phyloP scores from a whole-genome alignment of 208 protist species.

The Spongospora subterranea region DNA sequence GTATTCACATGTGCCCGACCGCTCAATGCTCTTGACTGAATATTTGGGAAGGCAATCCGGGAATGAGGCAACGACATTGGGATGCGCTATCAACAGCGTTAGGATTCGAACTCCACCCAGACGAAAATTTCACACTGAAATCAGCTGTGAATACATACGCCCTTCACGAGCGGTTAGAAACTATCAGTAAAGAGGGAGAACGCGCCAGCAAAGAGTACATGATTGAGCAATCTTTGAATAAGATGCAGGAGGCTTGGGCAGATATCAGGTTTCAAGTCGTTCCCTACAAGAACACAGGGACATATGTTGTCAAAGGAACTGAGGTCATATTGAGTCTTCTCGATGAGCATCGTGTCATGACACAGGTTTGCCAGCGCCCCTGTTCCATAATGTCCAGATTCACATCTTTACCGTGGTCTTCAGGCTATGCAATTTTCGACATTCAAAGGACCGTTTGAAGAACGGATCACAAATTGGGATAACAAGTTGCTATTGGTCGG shows the following conservation, averaged over 20 bases:
- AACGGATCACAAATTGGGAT: slow-evolving; percentile 81
- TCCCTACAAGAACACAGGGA: slow-evolving; percentile 79
- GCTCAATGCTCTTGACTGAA: not conserved
- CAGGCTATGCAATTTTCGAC: slow-evolving; percentile 73
- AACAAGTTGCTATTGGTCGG: slow-evolving; percentile 82
- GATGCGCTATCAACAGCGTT: slow-evolving; percentile 83
- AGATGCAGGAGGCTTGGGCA: slow-evolving; percentile 79
- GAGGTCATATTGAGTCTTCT: slow-evolving; percentile 88
- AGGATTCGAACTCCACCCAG: slow-evolving; percentile 70
- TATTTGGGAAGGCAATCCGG: slow-evolving; percentile 67
- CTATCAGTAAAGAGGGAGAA: slow-evolving; percentile 87
- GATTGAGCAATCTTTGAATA: slow-evolving; percentile 92
- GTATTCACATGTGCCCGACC: slow-evolving; percentile 70
- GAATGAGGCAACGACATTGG: slow-evolving; percentile 79
- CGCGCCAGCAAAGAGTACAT: slow-evolving; percentile 92
- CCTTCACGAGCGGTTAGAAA: slow-evolving; percentile 83
- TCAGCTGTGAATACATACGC: slow-evolving; percentile 83
- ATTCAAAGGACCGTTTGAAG: slow-evolving; percentile 88
- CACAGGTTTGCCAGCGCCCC: slow-evolving; percentile 6
- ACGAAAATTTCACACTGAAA: slow-evolving; percentile 78
- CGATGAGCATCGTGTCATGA: slow-evolving; percentile 73
- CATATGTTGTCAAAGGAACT: slow-evolving; percentile 83
- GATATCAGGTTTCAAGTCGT: slow-evolving; percentile 67
- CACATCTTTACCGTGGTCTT: too few species aligned
- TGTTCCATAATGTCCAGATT: not conserved